These are phyloP conservation scores for Beauveria varroae DNA, from an alignment of 2,329 filamentous ascomycete species.

Conservation along the genomic window DNA sequence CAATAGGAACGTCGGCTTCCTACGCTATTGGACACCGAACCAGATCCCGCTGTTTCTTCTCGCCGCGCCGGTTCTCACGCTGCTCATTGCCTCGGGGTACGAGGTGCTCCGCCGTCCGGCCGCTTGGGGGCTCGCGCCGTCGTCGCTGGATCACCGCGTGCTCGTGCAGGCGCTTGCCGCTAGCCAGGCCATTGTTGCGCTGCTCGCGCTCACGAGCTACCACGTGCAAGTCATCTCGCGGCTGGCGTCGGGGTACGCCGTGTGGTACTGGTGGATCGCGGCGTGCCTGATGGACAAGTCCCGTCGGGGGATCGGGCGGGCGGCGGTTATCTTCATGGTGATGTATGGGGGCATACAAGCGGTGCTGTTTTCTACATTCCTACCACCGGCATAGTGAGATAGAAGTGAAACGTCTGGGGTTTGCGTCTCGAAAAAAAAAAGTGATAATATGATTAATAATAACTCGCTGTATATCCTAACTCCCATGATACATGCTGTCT, in stretches of 20 bases:
- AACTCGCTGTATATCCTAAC: neutral
- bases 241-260: constrained; percentile 76
- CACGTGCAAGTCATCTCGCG: constrained; percentile 93
- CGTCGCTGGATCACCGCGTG: constrained; percentile 14
- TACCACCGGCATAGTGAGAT: constrained; percentile 66
- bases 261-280: constrained; percentile 83
- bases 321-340: constrained; percentile 59
- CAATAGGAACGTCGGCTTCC: constrained; percentile 73
- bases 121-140: neutral
- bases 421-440: neutral
- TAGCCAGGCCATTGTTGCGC: constrained; percentile 63
- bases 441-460: neutral
- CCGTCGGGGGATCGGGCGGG: constrained; percentile 24
- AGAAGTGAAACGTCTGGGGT: neutral
- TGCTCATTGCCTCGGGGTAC: constrained; percentile 53
- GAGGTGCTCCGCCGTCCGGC: constrained; percentile 26
- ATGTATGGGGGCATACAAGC: constrained; percentile 80
- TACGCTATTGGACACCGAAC: constrained; percentile 81
- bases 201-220: constrained; percentile 68
- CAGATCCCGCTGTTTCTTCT: constrained; percentile 86
- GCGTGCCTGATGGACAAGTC: constrained; percentile 30
- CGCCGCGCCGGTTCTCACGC: constrained; percentile 65
- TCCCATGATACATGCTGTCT: neutral
- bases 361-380: constrained; percentile 77
- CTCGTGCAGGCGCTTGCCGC: constrained; percentile 55